phyloP scores from a whole-genome alignment of 805 yeast species.

The Pichia pseudocactophila region DNA sequence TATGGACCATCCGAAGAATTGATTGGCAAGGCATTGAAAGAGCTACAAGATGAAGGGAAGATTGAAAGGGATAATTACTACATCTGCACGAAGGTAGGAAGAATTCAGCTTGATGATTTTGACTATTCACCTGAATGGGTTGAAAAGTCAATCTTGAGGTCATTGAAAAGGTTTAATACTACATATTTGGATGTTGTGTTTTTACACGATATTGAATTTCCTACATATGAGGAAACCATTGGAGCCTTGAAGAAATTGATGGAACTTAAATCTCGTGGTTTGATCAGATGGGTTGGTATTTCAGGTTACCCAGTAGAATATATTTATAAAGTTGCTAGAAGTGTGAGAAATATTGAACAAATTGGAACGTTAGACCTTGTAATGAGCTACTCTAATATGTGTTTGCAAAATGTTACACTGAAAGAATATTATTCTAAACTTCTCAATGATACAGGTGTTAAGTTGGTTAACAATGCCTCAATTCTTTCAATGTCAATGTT shows the following conservation, averaged over 20 bases:
- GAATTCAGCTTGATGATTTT: constrained; percentile 58
- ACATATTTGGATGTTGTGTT: constrained; percentile 71
- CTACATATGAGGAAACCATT: constrained; percentile 40
- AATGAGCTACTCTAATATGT: constrained; percentile 72
- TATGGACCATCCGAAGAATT: constrained; percentile 82
- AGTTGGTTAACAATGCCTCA: constrained; percentile 66
- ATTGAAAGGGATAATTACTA: constrained; percentile 54
- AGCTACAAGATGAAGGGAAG: constrained; percentile 26
- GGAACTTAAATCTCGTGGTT: constrained; percentile 53
- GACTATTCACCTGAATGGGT: constrained; percentile 63
- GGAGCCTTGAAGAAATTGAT: constrained; percentile 58
- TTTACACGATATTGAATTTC: constrained; percentile 86
- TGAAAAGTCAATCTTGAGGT: constrained; percentile 53
- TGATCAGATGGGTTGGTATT: constrained; percentile 59
- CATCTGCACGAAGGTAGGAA: constrained; percentile 81
- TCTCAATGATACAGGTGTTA: constrained; percentile 43
- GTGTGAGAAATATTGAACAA: constrained; percentile 27
- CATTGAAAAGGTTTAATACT: constrained; percentile 58
- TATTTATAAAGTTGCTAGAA: constrained; percentile 43
- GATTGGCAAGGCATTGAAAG: constrained; percentile 56
- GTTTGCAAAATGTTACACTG: constrained; percentile 62
- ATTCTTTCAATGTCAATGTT: constrained; percentile 83
- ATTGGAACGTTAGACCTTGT: constrained; percentile 67
- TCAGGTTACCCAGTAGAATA: constrained; percentile 82
- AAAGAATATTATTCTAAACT: constrained; percentile 41